Evolutionary conservation across 208 protist species (phyloP).

Genomic region (Lotmaria passim): DNA sequence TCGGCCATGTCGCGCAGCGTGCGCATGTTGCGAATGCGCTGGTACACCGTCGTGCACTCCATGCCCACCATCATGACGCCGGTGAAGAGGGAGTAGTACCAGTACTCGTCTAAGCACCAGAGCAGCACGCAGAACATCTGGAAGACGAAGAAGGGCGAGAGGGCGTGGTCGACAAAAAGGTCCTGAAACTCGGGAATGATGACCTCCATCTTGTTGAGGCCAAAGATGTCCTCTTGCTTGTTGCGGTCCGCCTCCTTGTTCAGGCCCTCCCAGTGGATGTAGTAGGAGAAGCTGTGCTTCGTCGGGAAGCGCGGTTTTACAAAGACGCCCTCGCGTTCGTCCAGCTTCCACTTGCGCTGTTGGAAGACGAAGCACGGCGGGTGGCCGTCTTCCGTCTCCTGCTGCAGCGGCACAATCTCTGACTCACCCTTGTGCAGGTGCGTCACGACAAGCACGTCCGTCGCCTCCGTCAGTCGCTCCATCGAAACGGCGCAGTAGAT

Average conservation of each 20-base stretch:
- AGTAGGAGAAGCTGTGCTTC: conserved; percentile 78
- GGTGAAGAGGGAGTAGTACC: conserved; percentile 98
- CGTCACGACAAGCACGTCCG: conserved; percentile 79
- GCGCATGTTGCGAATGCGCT: conserved; percentile 93
- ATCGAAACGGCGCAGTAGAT: conserved; percentile 59
- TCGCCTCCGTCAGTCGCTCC: conserved; percentile 54
- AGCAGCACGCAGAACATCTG: conserved; percentile 98
- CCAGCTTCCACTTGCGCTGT: conserved; percentile 91
- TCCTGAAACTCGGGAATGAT: conserved; percentile 95
- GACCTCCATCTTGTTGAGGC: conserved; percentile 93
- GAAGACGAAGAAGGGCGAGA: conserved; percentile 99
- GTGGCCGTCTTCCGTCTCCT: conserved; percentile 56
- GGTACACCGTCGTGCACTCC: conserved; percentile 95
- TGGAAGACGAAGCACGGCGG: conserved; percentile 88
- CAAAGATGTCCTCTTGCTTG: conserved; percentile 76
- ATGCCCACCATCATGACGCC: conserved; percentile 97
- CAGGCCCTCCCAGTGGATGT: conserved; percentile 76
- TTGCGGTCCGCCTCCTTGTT: conserved; percentile 47
- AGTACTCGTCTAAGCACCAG: conserved; percentile 98
- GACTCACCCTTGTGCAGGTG: conserved; percentile 83
- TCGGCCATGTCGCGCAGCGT: conserved; percentile 93
- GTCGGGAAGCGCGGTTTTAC: conserved; percentile 88
- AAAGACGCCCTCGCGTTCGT: conserved; percentile 60
- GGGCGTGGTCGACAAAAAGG: conserved; percentile 96
- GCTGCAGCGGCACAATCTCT: conserved; percentile 81